Evolutionary conservation across 441 rosid genomes (phyloP), one percentile per base, ranked within the genome.

Genomic region (Eutrema salsugineum): DNA sequence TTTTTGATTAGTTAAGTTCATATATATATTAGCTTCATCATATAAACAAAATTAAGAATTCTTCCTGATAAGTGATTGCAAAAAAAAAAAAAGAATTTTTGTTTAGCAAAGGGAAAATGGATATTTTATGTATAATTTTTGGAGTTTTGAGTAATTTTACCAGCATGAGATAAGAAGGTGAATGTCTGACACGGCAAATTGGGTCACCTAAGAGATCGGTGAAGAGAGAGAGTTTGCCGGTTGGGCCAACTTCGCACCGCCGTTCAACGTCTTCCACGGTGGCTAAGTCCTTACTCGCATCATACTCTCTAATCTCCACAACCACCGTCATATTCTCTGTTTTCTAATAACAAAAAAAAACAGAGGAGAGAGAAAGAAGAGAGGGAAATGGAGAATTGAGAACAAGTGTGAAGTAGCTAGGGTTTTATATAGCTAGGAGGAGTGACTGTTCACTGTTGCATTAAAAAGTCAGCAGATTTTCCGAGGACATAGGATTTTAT

Each of bases 181-280:
- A 94, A 79, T 94, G 83, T 83, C 99, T 95, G 89, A 91, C 91
- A 83, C 99, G 83, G 90, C 92, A 88, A 65, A 91, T 82, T 11
- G 99, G 99, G 86, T 94, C 99, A 70, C 99, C 99, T 49, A 91
- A 70, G 78, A 90, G 97, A 87, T 94, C 97, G 73, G 99, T 94
- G 88, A 84, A 94, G 78, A 94, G 86, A 82, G 92, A 86, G 39
- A 91, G 84, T 78, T 90, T 83, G 50, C 95, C 92, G 81, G 88
- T 79, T 78, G 99, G 89, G 15, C 97, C 97, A 66, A 91, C 99
- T 78, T 94, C 97, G 51, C 97, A 91, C 61, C 85, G 84, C 72
- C 85, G 83, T 78, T 94, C 99, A 28, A 91, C 92, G 2, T 84
- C 83, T 79, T 90, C 94, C 1, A 86, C 97, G 9, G 83, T 78